Conservation (phyloP, 2,329 filamentous ascomycete species). For the Sphaceloma murrayae region DNA sequence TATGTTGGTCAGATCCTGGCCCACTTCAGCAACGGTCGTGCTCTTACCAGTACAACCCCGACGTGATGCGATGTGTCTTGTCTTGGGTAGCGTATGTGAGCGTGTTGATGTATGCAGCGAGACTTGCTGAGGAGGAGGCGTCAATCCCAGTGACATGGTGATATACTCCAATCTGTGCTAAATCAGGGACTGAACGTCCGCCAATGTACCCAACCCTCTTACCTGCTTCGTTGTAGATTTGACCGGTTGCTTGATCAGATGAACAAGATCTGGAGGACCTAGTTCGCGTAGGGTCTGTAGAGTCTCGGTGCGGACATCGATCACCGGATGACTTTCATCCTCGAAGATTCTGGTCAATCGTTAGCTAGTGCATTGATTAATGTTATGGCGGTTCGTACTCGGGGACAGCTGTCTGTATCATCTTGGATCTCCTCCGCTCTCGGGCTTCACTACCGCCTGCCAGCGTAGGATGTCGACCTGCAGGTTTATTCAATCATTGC, state of each 20-base stretch:
- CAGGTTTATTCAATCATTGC: slow-evolving; percentile 2
- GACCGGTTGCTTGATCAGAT: slow-evolving; percentile 70
- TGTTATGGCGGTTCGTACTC: slow-evolving; percentile 29
- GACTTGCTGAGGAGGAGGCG: slow-evolving; percentile 90
- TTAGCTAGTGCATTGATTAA: neutral
- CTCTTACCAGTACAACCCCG: slow-evolving; percentile 81
- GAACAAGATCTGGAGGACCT: slow-evolving; percentile 89
- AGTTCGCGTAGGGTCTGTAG: slow-evolving; percentile 80
- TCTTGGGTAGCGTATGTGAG: slow-evolving; percentile 82
- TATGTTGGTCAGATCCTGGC: slow-evolving; percentile 30
- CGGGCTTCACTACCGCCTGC: neutral
- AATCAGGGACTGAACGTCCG: too few species aligned
- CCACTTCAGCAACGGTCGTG: neutral
- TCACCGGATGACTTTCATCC: slow-evolving; percentile 80
- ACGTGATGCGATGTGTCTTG: slow-evolving; percentile 79
- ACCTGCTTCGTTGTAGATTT: slow-evolving; percentile 51
- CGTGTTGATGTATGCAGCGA: slow-evolving; percentile 97
- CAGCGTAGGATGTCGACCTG: neutral
- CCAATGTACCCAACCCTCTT: too few species aligned
- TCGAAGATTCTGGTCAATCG: slow-evolving; percentile 65
- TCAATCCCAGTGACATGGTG: slow-evolving; percentile 97
- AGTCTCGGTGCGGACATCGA: slow-evolving; percentile 86
- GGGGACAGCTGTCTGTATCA: slow-evolving; percentile 36
- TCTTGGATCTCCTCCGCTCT: slow-evolving; percentile 19
- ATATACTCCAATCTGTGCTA: slow-evolving; percentile 70